These are phyloP conservation scores for Crucibulum laeve DNA, from an alignment of 768 basidiomycete genomes.

Conservation along the genomic window DNA sequence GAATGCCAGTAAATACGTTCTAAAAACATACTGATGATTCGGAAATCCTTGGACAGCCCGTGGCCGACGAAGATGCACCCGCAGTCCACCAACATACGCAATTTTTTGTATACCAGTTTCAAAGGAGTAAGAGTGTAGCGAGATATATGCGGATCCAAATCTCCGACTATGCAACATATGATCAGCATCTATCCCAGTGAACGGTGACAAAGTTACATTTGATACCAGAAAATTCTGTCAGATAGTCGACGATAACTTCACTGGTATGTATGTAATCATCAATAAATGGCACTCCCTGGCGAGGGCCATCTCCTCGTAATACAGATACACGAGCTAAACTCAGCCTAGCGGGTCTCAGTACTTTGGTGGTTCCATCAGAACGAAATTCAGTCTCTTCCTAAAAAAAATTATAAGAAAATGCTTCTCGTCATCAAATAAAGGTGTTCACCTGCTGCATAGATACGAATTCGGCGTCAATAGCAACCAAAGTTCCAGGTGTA, in stretches of 20 bases:
- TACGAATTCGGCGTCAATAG: constrained; percentile 98
- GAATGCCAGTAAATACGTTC: not conserved
- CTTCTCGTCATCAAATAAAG: constrained; percentile 1
- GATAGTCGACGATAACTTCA: constrained; percentile 91
- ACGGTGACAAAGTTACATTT: constrained; percentile 48
- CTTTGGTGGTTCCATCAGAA: constrained; percentile 92
- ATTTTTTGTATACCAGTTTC: constrained; percentile 98
- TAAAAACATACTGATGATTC: constrained; percentile 83
- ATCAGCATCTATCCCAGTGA: constrained; percentile 4
- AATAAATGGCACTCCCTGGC: constrained; percentile 87
- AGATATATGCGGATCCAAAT: constrained; percentile 82
- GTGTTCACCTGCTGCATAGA: constrained; percentile 81
- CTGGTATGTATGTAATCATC: constrained; percentile 98
- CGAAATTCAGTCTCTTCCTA: constrained; percentile 95
- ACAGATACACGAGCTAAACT: constrained; percentile 95
- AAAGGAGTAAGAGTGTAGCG: constrained; percentile 88
- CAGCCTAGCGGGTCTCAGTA: constrained; percentile 86
- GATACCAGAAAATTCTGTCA: constrained; percentile 97
- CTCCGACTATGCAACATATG: constrained; percentile 59
- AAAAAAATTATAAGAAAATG: not conserved
- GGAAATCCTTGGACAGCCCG: constrained; percentile 94
- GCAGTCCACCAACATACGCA: constrained; percentile 86
- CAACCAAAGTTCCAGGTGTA: constrained; percentile 78
- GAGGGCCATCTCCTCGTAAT: constrained; percentile 76
- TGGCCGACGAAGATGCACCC: constrained; percentile 98